phyloP scores from a whole-genome alignment of 495 filamentous ascomycete species.

The Copromyces sp. region DNA sequence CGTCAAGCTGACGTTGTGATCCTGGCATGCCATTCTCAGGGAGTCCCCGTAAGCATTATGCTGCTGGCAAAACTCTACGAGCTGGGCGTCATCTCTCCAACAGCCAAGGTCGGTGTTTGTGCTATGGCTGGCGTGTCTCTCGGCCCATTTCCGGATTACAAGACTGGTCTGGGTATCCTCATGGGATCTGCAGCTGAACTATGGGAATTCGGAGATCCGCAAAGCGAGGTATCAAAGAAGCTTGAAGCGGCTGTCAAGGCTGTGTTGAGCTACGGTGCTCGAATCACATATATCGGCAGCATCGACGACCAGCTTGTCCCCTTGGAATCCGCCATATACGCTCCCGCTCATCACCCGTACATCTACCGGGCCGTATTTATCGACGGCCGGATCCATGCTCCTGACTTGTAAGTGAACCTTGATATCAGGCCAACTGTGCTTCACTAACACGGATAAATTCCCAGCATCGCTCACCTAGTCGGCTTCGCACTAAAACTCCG shows the following conservation, averaged over 20 bases:
- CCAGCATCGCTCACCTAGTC: constrained; percentile 72
- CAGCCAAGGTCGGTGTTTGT: constrained; percentile 65
- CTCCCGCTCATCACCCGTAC: constrained; percentile 75
- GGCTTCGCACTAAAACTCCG: constrained; percentile 89
- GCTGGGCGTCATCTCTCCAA: constrained; percentile 54
- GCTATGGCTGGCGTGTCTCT: constrained; percentile 92
- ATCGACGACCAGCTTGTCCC: constrained; percentile 96
- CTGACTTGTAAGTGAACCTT: constrained; percentile 59
- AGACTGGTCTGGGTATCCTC: constrained; percentile 61
- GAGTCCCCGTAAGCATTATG: constrained; percentile 88
- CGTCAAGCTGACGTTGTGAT: constrained; percentile 79
- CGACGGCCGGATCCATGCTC: constrained; percentile 83
- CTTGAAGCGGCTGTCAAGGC: constrained; percentile 66
- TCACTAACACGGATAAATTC: neutral
- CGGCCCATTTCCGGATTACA: constrained; percentile 82
- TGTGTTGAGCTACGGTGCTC: constrained; percentile 64
- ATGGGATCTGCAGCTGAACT: constrained; percentile 84
- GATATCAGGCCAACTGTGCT: constrained; percentile 3
- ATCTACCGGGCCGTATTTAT: constrained; percentile 92
- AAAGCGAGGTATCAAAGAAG: constrained; percentile 70
- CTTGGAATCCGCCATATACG: constrained; percentile 81
- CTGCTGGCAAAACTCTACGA: constrained; percentile 84
- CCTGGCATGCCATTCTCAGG: constrained; percentile 87
- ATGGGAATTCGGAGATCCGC: constrained; percentile 77
- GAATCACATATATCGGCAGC: constrained; percentile 77